These are phyloP conservation scores for Camillea tinctor DNA, from an alignment of 2,329 filamentous ascomycete species.

Conservation along the genomic window DNA sequence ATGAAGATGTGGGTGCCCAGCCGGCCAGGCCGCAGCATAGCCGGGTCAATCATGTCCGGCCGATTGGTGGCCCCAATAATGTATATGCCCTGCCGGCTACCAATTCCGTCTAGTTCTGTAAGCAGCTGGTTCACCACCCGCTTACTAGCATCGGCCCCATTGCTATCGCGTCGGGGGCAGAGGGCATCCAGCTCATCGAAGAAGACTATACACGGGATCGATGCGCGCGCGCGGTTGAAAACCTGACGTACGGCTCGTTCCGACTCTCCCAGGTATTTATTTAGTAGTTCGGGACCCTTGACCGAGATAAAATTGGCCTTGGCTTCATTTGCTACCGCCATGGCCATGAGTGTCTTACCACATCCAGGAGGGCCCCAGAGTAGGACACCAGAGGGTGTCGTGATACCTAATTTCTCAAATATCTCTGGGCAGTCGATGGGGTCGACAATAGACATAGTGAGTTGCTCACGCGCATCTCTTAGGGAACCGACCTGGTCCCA, in stretches of 20 bases:
- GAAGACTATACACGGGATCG: slow-evolving; percentile 91
- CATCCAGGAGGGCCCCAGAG: slow-evolving; percentile 97
- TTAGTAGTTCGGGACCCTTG: slow-evolving; percentile 92
- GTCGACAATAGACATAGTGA: slow-evolving; percentile 82
- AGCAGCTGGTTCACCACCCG: slow-evolving; percentile 94
- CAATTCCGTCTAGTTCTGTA: slow-evolving; percentile 88
- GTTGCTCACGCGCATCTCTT: slow-evolving; percentile 72
- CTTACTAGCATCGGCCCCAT: slow-evolving; percentile 76
- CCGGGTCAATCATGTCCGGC: slow-evolving; percentile 93
- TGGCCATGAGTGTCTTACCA: slow-evolving; percentile 93
- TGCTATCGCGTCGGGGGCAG: slow-evolving; percentile 78
- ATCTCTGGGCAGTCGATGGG: slow-evolving; percentile 81
- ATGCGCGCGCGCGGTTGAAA: slow-evolving; percentile 82
- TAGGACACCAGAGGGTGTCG: slow-evolving; percentile 79
- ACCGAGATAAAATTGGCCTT: slow-evolving; percentile 98
- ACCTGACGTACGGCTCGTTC: slow-evolving; percentile 91
- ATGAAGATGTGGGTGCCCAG: slow-evolving; percentile 88
- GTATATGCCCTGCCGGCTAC: slow-evolving; percentile 79
- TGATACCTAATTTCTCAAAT: slow-evolving; percentile 76
- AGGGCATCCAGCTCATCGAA: slow-evolving; percentile 97
- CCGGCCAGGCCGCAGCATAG: slow-evolving; percentile 88
- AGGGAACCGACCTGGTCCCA: slow-evolving; percentile 93
- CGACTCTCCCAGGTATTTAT: slow-evolving; percentile 97
- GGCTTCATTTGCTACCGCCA: slow-evolving; percentile 92
- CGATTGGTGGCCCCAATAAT: slow-evolving; percentile 94